Base-by-base conservation (phyloP, 108 stramenopile genomes). In the Cyclostephanos invisitatus region DNA sequence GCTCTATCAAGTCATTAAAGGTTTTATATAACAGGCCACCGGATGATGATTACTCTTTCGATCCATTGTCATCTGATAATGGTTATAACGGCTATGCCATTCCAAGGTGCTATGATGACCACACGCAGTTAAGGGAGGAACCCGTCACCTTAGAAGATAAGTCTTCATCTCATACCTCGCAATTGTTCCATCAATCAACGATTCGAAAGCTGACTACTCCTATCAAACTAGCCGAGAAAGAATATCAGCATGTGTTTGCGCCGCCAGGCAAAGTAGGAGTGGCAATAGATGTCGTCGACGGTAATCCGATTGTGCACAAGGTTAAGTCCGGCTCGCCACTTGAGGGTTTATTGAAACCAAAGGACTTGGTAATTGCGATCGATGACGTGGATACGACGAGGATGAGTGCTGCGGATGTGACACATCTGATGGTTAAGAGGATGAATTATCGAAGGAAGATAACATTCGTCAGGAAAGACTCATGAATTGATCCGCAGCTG, bases 371-470 rank as follows among this genome's bases (percentile, higher is more conserved):
- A 11, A 59, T 82, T 76, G 76, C 76, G 10, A 78, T 82, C 32
- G 81, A 82, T 74, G 81, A 75, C 49, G 69, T 78, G 1, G 81
- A 82, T 68, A 78, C 81, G n/a, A 82, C 51, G 22, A 64, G 66
- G 37, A 82, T 82, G 81, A 74, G 66, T 47, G 76, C 81, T 25
- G 81, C 81, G 17, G 77, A 82, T 73, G 68, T 82, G 9, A 82
- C 81, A n/a, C 64, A 78, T 28, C 32, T 82, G 51, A 82, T 82
- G 81, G 81, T 78, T 21, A 86, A 83, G 62, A 86, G 87, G 11
- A 87, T 88, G 62, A 77, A 86, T 37, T 73, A 78, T 56, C 24
- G 62, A 24, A 60, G 92, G 66, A 84, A 68, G 51, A 82, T 93
- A 28, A 85, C 80, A 8, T 62, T 85, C 49, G 18, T 89, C 7